Base-by-base conservation (phyloP, 2,329 filamentous ascomycete genomes). In the Exophiala sideris region DNA sequence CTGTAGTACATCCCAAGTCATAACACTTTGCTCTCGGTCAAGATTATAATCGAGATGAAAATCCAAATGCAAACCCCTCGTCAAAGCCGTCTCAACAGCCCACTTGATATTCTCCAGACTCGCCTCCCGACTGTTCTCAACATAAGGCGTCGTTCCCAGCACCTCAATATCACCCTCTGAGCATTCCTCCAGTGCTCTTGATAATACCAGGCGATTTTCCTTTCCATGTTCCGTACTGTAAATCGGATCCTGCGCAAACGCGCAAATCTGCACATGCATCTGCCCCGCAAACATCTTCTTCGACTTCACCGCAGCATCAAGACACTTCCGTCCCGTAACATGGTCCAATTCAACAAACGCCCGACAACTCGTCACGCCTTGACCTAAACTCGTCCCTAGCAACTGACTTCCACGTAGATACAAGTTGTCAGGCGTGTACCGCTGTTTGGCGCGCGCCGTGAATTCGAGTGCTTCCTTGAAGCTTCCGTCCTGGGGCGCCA, bases 11-110 rank as follows among this genome's bases (percentile, higher is more conserved):
- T 77, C 70, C 71, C 79, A 80, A 0, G 85, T 69, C 50, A 84
- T 69, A 0, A 82, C 71, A 46, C 78, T 73, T 42, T 69, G 75
- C 1, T 65, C 61, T 2, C 69, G 55, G 48, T 84, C 77, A 2
- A 89, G 71, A 52, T 84, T 83, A 66, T 89, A 89, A 67, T 89
- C 87, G 5, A 89, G 74, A 65, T 89, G 87, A 42, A 89, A 82
- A 63, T 89, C 86, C 4, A 89, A 68, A 65, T 87, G 81, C 47
- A 84, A 75, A 1, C 68, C 64, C 36, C 75, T 65, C 18, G 70
- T 57, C 35, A 84, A 65, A 1, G 83, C 83, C 20, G 76, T 72
- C 1, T 75, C 70, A 36, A 86, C 71, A 12, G 86, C 81, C 81
- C 83, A 89, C 14, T 78, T 71, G 14, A 88, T 79, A 62, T 88